Base-by-base conservation (phyloP, 2,329 filamentous ascomycete genomes). In the Pseudocercospora ulei region DNA sequence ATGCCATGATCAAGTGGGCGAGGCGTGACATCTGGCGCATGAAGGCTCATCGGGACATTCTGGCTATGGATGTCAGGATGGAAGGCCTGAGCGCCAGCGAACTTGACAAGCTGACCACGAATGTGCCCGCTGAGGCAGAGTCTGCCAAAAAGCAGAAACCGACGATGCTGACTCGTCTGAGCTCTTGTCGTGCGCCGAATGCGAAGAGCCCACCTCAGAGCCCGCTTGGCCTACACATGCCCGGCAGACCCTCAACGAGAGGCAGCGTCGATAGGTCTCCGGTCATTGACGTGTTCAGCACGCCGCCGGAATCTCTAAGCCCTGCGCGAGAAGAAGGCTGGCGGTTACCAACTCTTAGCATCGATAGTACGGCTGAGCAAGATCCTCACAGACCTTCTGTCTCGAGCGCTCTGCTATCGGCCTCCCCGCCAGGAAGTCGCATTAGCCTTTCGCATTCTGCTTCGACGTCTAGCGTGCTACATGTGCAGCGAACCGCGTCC, bases 1-100 rank as follows among this genome's bases (percentile, higher is more conserved):
- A 87, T 39, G 85, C 85, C 3, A 86, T 88, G 58, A 65, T 98
- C 44, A 93, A 90, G 59, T 95, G 88, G 88, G 78, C 80, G n/a
- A 74, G 88, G 44, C 80, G 92, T 58, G 85, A 94, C 50, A 90
- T 95, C 12, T 95, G 87, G 85, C 82, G 79, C 38, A 74, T 88
- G 53, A 88, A 77, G 56, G 95, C 87, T 49, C 87, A 98, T 60
- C 78, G 80, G 26, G 88, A 95, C 53, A 87, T 96, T 44, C 66
- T 98, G 12, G 69, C 77, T 3, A 72, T 86, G 61, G 90, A 98
- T 57, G 66, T 96, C 5, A 81, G 88, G 38, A 84, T 94, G 50
- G 87, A 94, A 41, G 56, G 55, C n/a, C 47, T 56, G 20, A 50
- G 43, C 22, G 49, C 51, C 17, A 39, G 35, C 8, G 51, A 55